Base-by-base conservation (phyloP, 257 asterid species). In the Ilex aquifolium region DNA sequence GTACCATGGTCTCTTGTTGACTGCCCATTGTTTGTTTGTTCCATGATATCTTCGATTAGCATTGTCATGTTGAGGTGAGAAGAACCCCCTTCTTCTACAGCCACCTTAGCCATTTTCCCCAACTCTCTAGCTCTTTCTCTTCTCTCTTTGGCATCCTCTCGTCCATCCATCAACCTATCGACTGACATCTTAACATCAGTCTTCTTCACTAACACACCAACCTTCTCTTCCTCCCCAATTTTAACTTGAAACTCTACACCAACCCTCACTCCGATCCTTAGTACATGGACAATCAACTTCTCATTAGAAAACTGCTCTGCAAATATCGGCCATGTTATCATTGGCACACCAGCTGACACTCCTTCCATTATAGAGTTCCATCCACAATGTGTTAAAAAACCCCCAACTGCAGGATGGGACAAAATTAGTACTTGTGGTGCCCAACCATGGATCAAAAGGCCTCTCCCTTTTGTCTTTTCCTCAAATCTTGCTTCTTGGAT, bases 271-370 rank as follows among this genome's bases (percentile, higher is more conserved):
- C 86, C 86, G 2, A 49, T 66, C 50, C 56, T 61, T 39, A 77
- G 5, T 21, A 77, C 61, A 11, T 82, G 31, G 48, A 77, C 75
- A 5, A 74, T 36, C 10, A 73, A 48, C 32, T 56, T 76, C 44
- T 79, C 82, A 5, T 79, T 79, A 48, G 46, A 69, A 44, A 79
- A 76, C 29, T 80, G 85, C 44, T 80, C 82, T 0, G 78, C 72
- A 7, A 80, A 80, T 63, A 71, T 52, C 0, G 85, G 85, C 80
- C 78, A 76, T 8, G 80, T 73, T 21, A 71, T 61, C 77, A 71
- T 67, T 2, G 79, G 80, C 61, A 74, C 36, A 0, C 79, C 74
- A 0, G 75, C 75, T 0, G 68, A 39, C 16, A 74, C 49, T 3
- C 71, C 74, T 46, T 74, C 77, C 11, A 74, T 53, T 1, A 73